Evolutionary conservation across 306 rosid species (phyloP), one percentile per base, ranked within the genome.

Genomic region (Alnus glutinosa): DNA sequence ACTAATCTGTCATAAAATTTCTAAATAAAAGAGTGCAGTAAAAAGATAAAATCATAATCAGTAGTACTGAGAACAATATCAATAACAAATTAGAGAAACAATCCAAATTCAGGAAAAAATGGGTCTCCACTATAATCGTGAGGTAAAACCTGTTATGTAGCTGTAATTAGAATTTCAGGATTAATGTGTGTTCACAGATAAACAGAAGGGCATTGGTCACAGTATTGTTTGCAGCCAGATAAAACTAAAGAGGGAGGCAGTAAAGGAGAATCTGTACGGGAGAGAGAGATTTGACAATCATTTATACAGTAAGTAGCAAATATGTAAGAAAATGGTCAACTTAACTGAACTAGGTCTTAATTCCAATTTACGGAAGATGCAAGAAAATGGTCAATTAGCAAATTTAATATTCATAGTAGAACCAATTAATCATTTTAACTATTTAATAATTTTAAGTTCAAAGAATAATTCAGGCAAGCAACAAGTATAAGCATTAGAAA

Each of bases 11-110:
- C 15, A 9, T 16, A 39, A 18, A 42, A 9, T 18, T 9, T 12
- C 42, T 68, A 68, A 37, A 39, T 5, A 14, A 44, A 42, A 16
- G 72, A 39, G n/a, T 0, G 15, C 52, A 37, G 18, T 16, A 15
- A 66, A 64, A 36, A 15, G 71, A 15, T 37, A 36, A 66, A 66
- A 66, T 23, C 47, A 66, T 66, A 66, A 66, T 36, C 71, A 37
- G 71, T 3, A 66, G 44, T 13, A 37, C 7, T 39, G 44, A 36
- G 7, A 66, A 11, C n/a, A 39, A 10, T 7, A 66, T 42, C n/a
- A 42, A 68, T 3, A 0, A 42, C 9, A 18, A 11, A 42, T 9
- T 68, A 9, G 15, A 39, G 72, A 68, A 68, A 42, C 16, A 5
- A 42, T 37, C 70, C 23, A 15, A 36, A 34, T 64, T 64, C 70